These are phyloP conservation scores for Isabelozyma heimii DNA, from an alignment of 805 yeast species.

Conservation along the genomic window DNA sequence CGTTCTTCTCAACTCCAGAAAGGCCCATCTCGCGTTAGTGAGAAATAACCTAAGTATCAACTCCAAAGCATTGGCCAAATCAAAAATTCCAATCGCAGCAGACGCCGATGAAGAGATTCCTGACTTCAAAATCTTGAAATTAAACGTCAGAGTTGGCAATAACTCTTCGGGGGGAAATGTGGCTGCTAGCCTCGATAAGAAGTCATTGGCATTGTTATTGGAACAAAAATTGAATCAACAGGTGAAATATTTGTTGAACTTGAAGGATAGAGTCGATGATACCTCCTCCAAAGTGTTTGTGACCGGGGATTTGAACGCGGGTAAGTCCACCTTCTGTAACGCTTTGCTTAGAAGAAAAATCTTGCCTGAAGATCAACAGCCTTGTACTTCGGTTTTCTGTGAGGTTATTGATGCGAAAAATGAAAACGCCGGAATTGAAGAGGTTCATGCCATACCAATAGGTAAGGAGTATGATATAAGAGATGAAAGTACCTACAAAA, in stretches of 20 bases:
- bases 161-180: conserved; percentile 37
- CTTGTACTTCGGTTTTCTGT: conserved; percentile 94
- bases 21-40: conserved; percentile 53
- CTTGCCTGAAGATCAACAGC: conserved; percentile 95
- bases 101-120: conserved; percentile 16
- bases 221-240: conserved; percentile 67
- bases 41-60: conserved; percentile 33
- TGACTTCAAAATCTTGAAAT: conserved; percentile 58
- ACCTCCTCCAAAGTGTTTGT: conserved; percentile 91
- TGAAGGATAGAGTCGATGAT: conserved; percentile 84
- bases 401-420: conserved; percentile 80
- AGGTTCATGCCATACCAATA: conserved; percentile 85
- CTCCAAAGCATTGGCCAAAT: conserved; percentile 13
- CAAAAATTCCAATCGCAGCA: conserved; percentile 3
- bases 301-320: conserved; percentile 96
- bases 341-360: conserved; percentile 74
- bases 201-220: conserved; percentile 66
- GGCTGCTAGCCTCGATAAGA: conserved; percentile 59
- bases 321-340: conserved; percentile 94
- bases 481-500: conserved; percentile 66
- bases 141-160: conserved; percentile 57
- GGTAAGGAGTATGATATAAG: conserved; percentile 48
- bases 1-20: conserved; percentile 42
- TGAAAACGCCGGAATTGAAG: conserved; percentile 73
- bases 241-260: conserved; percentile 61